Evolutionary conservation across 768 basidiomycete genomes (phyloP), one percentile per base, ranked within the genome.

Genomic region (Boletus pseudo-olivaceus): DNA sequence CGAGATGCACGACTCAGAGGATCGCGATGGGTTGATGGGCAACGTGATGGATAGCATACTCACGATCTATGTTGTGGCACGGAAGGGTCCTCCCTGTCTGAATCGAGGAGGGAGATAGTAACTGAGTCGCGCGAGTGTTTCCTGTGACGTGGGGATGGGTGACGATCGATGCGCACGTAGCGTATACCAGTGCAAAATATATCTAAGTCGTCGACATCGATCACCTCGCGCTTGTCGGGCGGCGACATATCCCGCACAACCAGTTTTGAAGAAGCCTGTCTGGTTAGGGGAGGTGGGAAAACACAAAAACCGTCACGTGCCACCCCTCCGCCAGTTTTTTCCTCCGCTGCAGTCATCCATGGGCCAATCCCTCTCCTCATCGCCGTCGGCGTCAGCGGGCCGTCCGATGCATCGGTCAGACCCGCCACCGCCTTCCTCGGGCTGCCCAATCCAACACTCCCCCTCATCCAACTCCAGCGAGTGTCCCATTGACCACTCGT

Each of bases 401-500:
- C 56, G 54, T 40, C 65, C 60, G 7, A 54, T 58, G 53, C 53
- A 53, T 26, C 49, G 51, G 17, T 40, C 47, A 23, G 52, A 23
- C 34, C 11, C 14, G 27, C 12, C 52, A 19, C 19, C 48, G 29
- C 10, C 41, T 4, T 19, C 63, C 10, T 54, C 69, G 3, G 51
- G 61, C n/a, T 82, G 80, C 55, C 81, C 80, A 15, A 60, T 82
- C 37, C 70, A 75, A 34, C 77, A 80, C 51, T 10, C 53, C 3
- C 42, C 20, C 14, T 11, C 32, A 11, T 33, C 33, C 20, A 33
- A 44, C 35, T 41, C 29, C 35, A 70, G 72, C 34, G 76, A 80
- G 65, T 89, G 87, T 63, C 89, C 88, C 2, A 72, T 89, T 11
- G 79, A 84, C 59, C 82, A 87, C 58, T 71, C 73, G 37, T 59